phyloP scores from a whole-genome alignment of 768 basidiomycete species.

The Suillus weaverae region DNA sequence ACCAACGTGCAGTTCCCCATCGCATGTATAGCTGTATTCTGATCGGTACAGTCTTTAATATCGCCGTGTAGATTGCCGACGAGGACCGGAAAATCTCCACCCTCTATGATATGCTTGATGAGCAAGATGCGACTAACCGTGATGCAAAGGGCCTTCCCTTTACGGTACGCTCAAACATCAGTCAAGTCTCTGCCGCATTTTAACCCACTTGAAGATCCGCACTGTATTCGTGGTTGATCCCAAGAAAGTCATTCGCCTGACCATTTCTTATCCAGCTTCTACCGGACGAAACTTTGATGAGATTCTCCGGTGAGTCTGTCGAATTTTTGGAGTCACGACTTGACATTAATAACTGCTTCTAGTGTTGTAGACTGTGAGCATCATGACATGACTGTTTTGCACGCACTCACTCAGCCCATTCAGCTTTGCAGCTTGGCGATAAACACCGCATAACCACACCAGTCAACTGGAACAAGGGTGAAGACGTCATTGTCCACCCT shows the following conservation, averaged over 20 bases:
- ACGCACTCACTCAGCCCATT: not conserved
- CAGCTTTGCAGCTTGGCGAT: conserved; percentile 87
- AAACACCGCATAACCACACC: conserved; percentile 85
- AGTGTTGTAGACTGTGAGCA: conserved; percentile 75
- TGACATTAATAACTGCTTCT: not conserved
- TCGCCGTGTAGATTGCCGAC: conserved; percentile 76
- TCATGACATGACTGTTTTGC: conserved; percentile 12
- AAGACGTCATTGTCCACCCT: conserved; percentile 92
- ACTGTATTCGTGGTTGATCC: conserved; percentile 98
- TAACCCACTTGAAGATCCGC: conserved; percentile 60
- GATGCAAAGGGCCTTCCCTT: conserved; percentile 89
- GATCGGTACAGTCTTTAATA: not conserved
- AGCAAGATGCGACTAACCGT: conserved; percentile 89
- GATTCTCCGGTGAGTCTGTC: conserved; percentile 48
- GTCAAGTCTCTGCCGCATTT: not conserved
- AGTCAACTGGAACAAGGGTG: conserved; percentile 93
- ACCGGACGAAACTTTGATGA: conserved; percentile 93
- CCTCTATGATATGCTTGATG: conserved; percentile 95
- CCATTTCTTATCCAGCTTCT: conserved; percentile 89
- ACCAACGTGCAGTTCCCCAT: conserved; percentile 91
- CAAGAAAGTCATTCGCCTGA: conserved; percentile 90
- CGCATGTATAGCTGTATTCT: conserved; percentile 42
- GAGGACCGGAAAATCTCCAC: conserved; percentile 80
- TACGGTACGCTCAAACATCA: conserved; percentile 52
- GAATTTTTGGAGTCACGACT: conserved; percentile 2